phyloP scores from a whole-genome alignment of 257 asterid genomes.

The Forsythia viridissima region DNA sequence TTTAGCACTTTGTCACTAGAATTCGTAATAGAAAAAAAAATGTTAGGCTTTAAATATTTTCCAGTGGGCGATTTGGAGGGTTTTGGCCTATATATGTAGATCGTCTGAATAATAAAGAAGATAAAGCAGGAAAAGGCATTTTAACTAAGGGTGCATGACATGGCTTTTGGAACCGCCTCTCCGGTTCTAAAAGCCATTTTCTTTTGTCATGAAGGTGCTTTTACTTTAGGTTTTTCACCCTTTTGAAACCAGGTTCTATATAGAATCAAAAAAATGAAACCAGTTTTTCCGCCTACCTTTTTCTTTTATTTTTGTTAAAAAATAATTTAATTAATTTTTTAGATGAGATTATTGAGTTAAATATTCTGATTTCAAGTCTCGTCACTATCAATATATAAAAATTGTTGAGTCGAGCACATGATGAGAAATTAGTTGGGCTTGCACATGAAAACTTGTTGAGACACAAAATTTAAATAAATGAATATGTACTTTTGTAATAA shows the following conservation, averaged over 20 bases:
- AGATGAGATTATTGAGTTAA: neutral
- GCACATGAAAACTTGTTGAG: neutral
- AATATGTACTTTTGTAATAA: too few species aligned
- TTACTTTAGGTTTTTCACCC: slow-evolving; percentile 19
- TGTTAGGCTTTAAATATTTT: slow-evolving; percentile 4
- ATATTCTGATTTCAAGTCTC: neutral
- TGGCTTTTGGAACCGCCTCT: slow-evolving; percentile 2
- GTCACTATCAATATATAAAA: neutral
- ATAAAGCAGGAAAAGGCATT: slow-evolving; percentile 7
- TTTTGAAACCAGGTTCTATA: neutral
- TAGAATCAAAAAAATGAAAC: neutral
- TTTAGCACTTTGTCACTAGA: neutral
- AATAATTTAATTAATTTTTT: neutral
- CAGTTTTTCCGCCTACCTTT: neutral
- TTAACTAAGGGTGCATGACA: slow-evolving; percentile 26
- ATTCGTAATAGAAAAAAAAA: neutral
- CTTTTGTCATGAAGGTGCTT: slow-evolving; percentile 18
- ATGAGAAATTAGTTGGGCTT: neutral
- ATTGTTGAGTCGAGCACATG: neutral
- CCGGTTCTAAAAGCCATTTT: slow-evolving; percentile 21
- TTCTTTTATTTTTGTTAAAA: neutral
- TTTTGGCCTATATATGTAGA: slow-evolving; percentile 27
- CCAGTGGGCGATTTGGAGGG: slow-evolving; percentile 39
- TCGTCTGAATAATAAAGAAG: slow-evolving; percentile 11
- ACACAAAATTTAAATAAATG: neutral